A percentile compares a stretch with the other conserved stretches of the same genome.
phyloP scores from a whole-genome alignment of 2,329 filamentous ascomycete species.

The Cercospora nicotianae region DNA sequence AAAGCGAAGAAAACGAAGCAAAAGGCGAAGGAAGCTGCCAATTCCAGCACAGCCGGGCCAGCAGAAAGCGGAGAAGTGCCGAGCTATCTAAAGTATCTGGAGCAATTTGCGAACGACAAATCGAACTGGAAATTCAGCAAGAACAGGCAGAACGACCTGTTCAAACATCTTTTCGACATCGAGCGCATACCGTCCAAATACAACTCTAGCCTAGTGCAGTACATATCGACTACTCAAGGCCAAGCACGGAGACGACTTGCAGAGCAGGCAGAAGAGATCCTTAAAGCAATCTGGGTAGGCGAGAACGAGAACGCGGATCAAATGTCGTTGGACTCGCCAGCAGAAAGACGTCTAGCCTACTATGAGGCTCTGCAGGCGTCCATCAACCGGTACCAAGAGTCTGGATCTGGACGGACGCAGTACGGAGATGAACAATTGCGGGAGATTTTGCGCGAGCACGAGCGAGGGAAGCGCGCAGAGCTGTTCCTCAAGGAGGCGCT shows the following conservation, averaged over 20 bases:
- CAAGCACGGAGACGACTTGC: constrained; percentile 39
- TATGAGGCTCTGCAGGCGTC: constrained; percentile 15
- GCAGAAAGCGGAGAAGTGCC: constrained; percentile 36
- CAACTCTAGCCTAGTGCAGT: constrained; percentile 69
- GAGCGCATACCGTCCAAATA: constrained; percentile 58
- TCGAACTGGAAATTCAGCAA: constrained; percentile 94
- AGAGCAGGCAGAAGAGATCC: constrained; percentile 20
- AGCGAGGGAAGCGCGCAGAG: constrained; percentile 19
- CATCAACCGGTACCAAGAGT: constrained; percentile 16
- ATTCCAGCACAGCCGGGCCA: background rate
- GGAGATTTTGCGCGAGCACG: constrained; percentile 12
- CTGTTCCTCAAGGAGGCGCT: constrained; percentile 11
- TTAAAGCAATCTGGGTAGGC: constrained; percentile 18
- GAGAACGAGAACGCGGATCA: constrained; percentile 18
- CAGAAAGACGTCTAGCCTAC: constrained; percentile 17
- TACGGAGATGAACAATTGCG: constrained; percentile 20
- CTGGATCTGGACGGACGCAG: constrained; percentile 18
- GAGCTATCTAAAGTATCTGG: constrained; percentile 73
- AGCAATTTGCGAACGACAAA: constrained; percentile 69
- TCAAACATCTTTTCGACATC: constrained; percentile 62
- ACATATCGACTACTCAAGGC: constrained; percentile 77
- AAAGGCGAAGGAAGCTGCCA: constrained; percentile 9
- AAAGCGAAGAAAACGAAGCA: constrained; percentile 32
- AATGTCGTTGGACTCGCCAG: constrained; percentile 19
- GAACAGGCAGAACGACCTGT: constrained; percentile 78